Evolutionary conservation across 345 rosid genomes (phyloP).

Genomic region (Excoecaria agallocha): DNA sequence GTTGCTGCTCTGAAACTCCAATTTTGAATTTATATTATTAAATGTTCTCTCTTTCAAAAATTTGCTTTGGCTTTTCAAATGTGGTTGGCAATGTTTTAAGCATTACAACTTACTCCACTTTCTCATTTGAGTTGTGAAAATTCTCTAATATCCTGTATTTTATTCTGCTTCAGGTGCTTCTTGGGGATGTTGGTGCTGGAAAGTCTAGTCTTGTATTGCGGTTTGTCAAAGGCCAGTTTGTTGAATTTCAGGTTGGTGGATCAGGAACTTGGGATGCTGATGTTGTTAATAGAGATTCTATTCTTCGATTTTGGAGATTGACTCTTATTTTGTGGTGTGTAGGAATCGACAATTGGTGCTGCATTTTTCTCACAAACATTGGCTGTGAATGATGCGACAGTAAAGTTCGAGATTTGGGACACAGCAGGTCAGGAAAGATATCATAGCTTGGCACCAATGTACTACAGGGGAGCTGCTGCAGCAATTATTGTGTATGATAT

Average conservation of each 20-base stretch:
- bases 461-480: constrained; percentile 96
- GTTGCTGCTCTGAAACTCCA: not conserved
- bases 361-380: constrained; percentile 94
- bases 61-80: not conserved
- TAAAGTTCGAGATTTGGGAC: constrained; percentile 99
- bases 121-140: not conserved
- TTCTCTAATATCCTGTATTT: not conserved
- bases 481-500: constrained; percentile 87
- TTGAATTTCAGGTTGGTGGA: constrained; percentile 74
- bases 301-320: constrained; percentile 15
- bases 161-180: constrained; percentile 59
- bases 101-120: not conserved
- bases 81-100: not conserved
- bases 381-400: constrained; percentile 90
- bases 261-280: not conserved
- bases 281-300: not conserved
- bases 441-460: constrained; percentile 98
- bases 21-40: not conserved
- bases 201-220: constrained; percentile 92
- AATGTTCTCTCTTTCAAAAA: not conserved
- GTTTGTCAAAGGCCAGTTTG: constrained; percentile 85
- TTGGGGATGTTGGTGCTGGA: constrained; percentile 97
- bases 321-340: constrained; percentile 19
- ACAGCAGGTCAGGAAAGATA: constrained; percentile 98
- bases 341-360: constrained; percentile 99